phyloP scores from a whole-genome alignment of 1,284 basidiomycete species.

The Rhodotorula sp. region DNA sequence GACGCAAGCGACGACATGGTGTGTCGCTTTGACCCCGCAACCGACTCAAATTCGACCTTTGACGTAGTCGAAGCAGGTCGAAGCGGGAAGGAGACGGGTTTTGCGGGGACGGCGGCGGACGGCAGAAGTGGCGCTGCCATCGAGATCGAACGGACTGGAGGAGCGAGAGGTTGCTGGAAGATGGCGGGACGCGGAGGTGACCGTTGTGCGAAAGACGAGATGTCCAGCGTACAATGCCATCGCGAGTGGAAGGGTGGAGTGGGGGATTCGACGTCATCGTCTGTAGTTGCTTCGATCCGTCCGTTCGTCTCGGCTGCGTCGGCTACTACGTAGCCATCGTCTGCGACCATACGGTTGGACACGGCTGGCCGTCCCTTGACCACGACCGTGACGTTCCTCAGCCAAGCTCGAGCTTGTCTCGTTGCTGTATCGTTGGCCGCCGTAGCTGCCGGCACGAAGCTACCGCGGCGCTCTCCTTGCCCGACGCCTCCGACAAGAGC shows the following conservation, averaged over 20 bases:
- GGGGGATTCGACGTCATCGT: slow-evolving; percentile 54
- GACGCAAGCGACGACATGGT: slow-evolving; percentile 52
- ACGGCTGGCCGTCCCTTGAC: slow-evolving; percentile 64
- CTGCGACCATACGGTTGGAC: neutral
- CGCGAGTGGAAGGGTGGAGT: slow-evolving; percentile 71
- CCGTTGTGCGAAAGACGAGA: slow-evolving; percentile 54
- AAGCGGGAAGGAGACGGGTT: neutral
- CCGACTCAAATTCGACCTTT: slow-evolving; percentile 44
- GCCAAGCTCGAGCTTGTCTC: slow-evolving; percentile 30
- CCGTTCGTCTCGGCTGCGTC: neutral
- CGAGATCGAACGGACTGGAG: neutral
- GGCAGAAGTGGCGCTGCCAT: slow-evolving; percentile 13
- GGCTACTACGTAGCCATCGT: neutral
- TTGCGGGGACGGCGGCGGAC: slow-evolving; percentile 15
- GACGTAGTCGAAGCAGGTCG: neutral
- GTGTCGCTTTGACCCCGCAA: slow-evolving; percentile 62
- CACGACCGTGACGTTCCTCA: slow-evolving; percentile 71
- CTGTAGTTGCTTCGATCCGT: neutral
- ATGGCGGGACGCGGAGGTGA: slow-evolving; percentile 27
- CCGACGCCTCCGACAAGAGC: slow-evolving; percentile 12
- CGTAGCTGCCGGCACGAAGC: neutral
- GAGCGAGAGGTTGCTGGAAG: slow-evolving; percentile 3
- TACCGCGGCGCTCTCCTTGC: slow-evolving; percentile 25
- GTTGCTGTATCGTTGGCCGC: neutral
- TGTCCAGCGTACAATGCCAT: slow-evolving; percentile 83